Percentiles rank a stretch among this genome's conserved stretches.
phyloP scores from a whole-genome alignment of 495 filamentous ascomycete genomes.

The Aspergillus nidulans region DNA sequence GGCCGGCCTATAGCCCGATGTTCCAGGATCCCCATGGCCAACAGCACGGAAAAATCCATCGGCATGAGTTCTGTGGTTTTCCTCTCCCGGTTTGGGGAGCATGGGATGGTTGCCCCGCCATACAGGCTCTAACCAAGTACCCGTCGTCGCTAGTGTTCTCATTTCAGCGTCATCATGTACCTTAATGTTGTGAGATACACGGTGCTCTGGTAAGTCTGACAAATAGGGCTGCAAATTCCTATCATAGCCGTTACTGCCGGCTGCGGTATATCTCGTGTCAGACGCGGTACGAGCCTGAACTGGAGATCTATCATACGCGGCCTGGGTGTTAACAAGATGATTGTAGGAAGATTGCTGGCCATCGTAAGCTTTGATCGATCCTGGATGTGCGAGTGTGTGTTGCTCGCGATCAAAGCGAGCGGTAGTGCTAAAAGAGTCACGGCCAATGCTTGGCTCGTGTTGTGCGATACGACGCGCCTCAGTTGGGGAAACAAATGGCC shows the following conservation, averaged over 20 bases:
- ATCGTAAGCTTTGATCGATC: constrained; percentile 14
- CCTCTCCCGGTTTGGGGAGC: constrained; percentile 14
- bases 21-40: constrained; percentile 26
- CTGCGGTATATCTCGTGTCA: constrained; percentile 14
- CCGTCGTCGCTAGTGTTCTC: constrained; percentile 11
- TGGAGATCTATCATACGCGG: constrained; percentile 7
- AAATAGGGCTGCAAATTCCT: constrained; percentile 8
- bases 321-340: constrained; percentile 6
- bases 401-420: constrained; percentile 14
- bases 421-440: constrained; percentile 9
- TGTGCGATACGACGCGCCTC: constrained; percentile 18
- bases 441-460: constrained; percentile 13
- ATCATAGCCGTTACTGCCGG: constrained; percentile 14
- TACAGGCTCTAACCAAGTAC: constrained; percentile 2
- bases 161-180: constrained; percentile 15
- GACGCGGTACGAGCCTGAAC: constrained; percentile 3
- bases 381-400: constrained; percentile 17
- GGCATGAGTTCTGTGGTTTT: constrained; percentile 30
- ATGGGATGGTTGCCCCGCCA: constrained; percentile 16
- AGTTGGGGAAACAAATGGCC: constrained; percentile 17
- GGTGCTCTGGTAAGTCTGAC: constrained; percentile 11
- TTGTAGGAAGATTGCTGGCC: constrained; percentile 10
- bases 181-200: constrained; percentile 19
- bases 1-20: constrained; percentile 20
- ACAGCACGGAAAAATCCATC: constrained; percentile 38